Evolutionary conservation across 202 grass and related monocot species (phyloP), one percentile per base, ranked within the genome.

Genomic region (Setaria italica): DNA sequence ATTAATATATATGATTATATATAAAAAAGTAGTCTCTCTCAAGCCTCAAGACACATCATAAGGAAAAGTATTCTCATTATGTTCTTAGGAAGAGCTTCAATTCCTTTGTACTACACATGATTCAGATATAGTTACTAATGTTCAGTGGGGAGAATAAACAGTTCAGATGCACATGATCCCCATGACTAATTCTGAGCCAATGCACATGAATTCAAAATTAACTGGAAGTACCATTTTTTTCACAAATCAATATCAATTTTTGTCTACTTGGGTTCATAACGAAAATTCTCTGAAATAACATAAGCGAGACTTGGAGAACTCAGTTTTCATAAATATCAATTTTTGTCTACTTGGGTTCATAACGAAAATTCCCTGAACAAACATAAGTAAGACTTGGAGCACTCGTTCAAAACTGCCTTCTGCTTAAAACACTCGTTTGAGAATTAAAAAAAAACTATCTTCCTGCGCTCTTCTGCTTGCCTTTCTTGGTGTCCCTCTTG

Each of bases 401-500:
- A 79, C 45, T 51, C 9, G 25, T 65, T 35, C 16, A 57, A 70
- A 58, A 55, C 50, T 70, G 34, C 0, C 47, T 82, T 58, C 9
- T 17, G 6, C 46, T 51, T 10, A 2, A 55, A 46, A 14, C 6
- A 49, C 21, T 3, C 39, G 39, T 12, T 50, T 55, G 9, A 57
- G 2, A 51, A 74, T 60, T 0, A 0, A 25, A 25, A 43, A 17
- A 82, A 55, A 56, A 41, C 74, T 95, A 93, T 62, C 91, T 94
- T 37, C 47, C 77, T 67, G 84, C 35, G 8, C 58, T 90, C 87
- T 94, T 95, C 72, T 73, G 84, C 76, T 94, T 99, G 76, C 35
- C 84, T 82, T 94, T 99, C 82, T 90, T 92, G 50, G 70, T 62
- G 37, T 82, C 88, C 13, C 66, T 95, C 90, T 88, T 94, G 76